Base-by-base conservation (phyloP, 805 yeast genomes). In the Hanseniaspora osmophila region DNA sequence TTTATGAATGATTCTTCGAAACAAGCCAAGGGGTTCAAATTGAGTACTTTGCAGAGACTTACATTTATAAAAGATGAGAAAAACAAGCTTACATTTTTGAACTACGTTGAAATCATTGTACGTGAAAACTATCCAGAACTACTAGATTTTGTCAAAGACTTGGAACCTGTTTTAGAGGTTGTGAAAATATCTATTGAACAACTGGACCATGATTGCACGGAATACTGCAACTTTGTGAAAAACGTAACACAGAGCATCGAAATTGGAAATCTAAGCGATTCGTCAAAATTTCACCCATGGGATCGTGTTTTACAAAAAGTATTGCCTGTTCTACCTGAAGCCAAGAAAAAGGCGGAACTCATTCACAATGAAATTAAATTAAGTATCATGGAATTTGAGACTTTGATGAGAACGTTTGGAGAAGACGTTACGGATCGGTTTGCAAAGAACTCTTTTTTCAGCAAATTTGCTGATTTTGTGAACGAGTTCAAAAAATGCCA, bases 1-100 rank as follows among this genome's bases (percentile, higher is more conserved):
- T 90, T 80, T 60, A 92, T 92, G 98, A 92, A 94, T 60, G 95
- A 87, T 55, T 68, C 77, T n/a, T 70, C 85, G 2, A 88, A 87
- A 54, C 95, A 87, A 60, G 97, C 96, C 1, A 73, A 75, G 52
- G 99, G 99, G 2, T 94, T 94, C 70, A 82, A 83, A 55, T 67
- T 92, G 48, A 80, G 84, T 40, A 84, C 96, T n/a, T 69, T 92
- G 44, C 96, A 87, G 56, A 69, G 97, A 53, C 70, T 92, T 48
- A 84, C 82, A 30, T 87, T 94, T 53, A 80, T 94, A 64, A 92
- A 92, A 59, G 96, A 90, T 62, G 86, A 82, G 27, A 74, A 78
- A 48, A 88, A 90, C 59, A 75, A 86, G 6, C 78, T 83, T 79
- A 84, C 94, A 1, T 88, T 92, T 56, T 65, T 92, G 54, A 95